These are phyloP conservation scores for Neurospora sp. DNA, from an alignment of 495 filamentous ascomycete genomes.

Conservation along the genomic window DNA sequence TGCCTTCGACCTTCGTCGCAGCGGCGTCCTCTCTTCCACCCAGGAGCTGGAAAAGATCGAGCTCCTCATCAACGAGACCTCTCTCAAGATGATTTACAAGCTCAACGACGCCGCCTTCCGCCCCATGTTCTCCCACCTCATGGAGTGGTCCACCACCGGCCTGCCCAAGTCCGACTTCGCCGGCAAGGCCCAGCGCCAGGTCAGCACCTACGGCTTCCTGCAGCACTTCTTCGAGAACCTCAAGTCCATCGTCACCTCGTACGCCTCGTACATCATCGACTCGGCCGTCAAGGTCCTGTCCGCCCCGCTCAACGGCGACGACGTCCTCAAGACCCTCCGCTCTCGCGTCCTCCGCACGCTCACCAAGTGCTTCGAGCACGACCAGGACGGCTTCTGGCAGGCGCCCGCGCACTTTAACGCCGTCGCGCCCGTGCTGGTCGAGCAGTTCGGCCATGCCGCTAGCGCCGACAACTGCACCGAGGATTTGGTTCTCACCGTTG, in stretches of 20 bases:
- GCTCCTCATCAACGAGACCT: slow-evolving; percentile 49
- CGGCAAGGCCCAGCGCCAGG: slow-evolving; percentile 44
- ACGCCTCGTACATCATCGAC: slow-evolving; percentile 76
- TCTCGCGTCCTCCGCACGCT: slow-evolving; percentile 55
- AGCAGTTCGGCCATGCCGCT: slow-evolving; percentile 54
- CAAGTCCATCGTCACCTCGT: slow-evolving; percentile 89
- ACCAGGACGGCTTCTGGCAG: slow-evolving; percentile 79
- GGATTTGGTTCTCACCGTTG: slow-evolving; percentile 47
- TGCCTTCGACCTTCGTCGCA: slow-evolving; percentile 60
- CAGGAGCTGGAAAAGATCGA: slow-evolving; percentile 44
- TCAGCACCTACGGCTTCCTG: slow-evolving; percentile 72
- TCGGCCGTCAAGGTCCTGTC: slow-evolving; percentile 53
- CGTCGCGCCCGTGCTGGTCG: slow-evolving; percentile 56
- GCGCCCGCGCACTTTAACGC: slow-evolving; percentile 70
- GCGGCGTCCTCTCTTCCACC: slow-evolving; percentile 20
- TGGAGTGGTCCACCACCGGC: slow-evolving; percentile 61
- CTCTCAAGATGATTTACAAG: slow-evolving; percentile 87
- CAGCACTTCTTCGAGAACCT: slow-evolving; percentile 69
- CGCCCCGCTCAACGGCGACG: slow-evolving; percentile 28
- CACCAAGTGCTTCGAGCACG: slow-evolving; percentile 64
- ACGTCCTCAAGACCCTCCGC: slow-evolving; percentile 50
- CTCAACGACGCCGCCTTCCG: slow-evolving; percentile 92
- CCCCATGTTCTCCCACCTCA: slow-evolving; percentile 73
- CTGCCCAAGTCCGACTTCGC: slow-evolving; percentile 50
- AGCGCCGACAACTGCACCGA: slow-evolving; percentile 24